Conservation (phyloP, 192 early-diverging fungal genomes). For the Mortierella alpina region DNA sequence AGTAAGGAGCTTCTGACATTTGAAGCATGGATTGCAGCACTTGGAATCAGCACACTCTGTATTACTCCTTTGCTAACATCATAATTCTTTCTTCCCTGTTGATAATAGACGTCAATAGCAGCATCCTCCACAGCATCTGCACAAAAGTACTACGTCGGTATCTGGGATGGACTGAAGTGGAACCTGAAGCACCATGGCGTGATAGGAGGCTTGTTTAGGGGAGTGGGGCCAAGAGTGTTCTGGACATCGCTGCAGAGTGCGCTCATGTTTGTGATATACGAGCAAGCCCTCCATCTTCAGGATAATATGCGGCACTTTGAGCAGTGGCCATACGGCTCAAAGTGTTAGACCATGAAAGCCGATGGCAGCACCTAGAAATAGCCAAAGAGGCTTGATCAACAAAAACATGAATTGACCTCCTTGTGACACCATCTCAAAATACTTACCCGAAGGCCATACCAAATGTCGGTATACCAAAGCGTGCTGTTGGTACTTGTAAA, state of each 20-base stretch:
- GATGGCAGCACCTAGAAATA: background rate
- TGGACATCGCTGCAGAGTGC: slow-evolving; percentile 78
- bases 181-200: slow-evolving; percentile 66
- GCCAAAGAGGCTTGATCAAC: background rate
- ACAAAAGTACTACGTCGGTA: slow-evolving; percentile 63
- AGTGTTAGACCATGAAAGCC: background rate
- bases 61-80: background rate
- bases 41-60: background rate
- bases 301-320: slow-evolving; percentile 53
- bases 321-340: slow-evolving; percentile 43
- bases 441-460: too few relatives aligned
- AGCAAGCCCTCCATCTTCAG: slow-evolving; percentile 64
- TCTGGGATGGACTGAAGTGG: slow-evolving; percentile 67
- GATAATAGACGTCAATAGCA: slow-evolving; percentile 23
- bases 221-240: slow-evolving; percentile 77
- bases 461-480: too few relatives aligned
- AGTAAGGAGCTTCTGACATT: background rate
- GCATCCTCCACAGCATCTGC: slow-evolving; percentile 4
- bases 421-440: too few relatives aligned
- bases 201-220: slow-evolving; percentile 73
- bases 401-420: background rate
- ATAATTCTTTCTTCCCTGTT: background rate
- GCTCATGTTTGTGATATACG: slow-evolving; percentile 81
- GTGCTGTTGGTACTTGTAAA: background rate
- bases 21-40: background rate